These are phyloP conservation scores for Vaccinium myrtillus DNA, from an alignment of 148 eudicot genomes.

Conservation along the genomic window DNA sequence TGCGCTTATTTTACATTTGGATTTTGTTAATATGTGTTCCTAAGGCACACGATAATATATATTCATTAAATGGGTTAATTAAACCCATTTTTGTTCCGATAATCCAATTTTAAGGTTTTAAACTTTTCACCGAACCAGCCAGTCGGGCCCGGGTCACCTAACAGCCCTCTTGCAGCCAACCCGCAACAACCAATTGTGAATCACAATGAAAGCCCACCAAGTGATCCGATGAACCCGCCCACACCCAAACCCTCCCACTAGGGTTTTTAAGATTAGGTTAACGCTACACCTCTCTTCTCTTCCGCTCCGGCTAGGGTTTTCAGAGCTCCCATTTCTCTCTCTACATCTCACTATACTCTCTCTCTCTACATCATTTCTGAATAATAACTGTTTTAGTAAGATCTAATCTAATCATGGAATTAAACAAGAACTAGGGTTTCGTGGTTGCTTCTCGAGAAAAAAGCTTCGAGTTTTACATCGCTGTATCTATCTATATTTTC, in stretches of 20 bases:
- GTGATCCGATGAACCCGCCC: not conserved
- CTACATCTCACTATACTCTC: not conserved
- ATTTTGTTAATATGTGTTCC: too few relatives aligned
- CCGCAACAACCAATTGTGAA: not conserved
- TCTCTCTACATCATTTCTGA: not conserved
- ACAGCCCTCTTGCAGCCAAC: not conserved
- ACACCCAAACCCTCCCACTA: constrained; percentile 23
- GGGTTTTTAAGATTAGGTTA: constrained; percentile 37
- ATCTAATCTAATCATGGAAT: constrained; percentile 16
- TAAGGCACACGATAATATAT: too few relatives aligned
- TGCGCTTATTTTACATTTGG: too few relatives aligned
- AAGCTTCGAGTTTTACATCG: constrained; percentile 4
- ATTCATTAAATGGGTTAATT: too few relatives aligned
- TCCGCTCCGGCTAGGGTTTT: too few relatives aligned
- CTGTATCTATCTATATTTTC: not conserved
- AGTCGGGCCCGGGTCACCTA: too few relatives aligned
- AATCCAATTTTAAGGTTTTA: too few relatives aligned
- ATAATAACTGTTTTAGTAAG: not conserved
- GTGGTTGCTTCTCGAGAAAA: not conserved
- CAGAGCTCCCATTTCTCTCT: not conserved
- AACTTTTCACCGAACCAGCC: too few relatives aligned
- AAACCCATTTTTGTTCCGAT: too few relatives aligned
- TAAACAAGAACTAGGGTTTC: constrained; percentile 20
- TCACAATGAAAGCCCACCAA: not conserved
- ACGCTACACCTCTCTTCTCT: not conserved